Percentiles rank a stretch among this genome's conserved stretches.
Conservation (phyloP, 805 yeast genomes). For the Kluyveromyces dobzhanskii region DNA sequence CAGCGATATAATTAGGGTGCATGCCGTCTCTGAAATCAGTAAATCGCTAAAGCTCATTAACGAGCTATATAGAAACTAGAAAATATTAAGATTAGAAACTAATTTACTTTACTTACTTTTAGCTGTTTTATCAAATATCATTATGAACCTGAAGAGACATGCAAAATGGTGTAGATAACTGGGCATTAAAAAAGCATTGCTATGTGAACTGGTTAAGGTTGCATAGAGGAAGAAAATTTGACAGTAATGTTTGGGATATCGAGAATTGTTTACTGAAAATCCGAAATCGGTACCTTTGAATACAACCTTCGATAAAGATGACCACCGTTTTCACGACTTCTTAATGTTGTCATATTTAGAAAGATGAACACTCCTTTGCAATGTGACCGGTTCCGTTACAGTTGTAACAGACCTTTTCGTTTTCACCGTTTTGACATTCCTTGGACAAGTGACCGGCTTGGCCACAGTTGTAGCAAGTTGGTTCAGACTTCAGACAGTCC, state of each 20-base stretch:
- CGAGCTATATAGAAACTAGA: slow-evolving; percentile 33
- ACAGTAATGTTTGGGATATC: no score
- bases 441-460: slow-evolving; percentile 81
- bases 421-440: slow-evolving; percentile 59
- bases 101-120: no score
- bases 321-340: no score
- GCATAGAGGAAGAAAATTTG: no score
- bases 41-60: slow-evolving; percentile 59
- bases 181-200: no score
- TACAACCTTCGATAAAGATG: no score
- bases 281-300: no score
- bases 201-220: no score
- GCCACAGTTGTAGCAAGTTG: slow-evolving; percentile 91
- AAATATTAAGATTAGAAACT: background rate
- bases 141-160: no score
- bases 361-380: slow-evolving; percentile 60
- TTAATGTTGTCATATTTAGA: slow-evolving; percentile 2
- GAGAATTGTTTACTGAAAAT: no score
- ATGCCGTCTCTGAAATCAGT: slow-evolving; percentile 58
- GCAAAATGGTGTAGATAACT: no score
- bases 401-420: slow-evolving; percentile 41
- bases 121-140: no score
- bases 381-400: slow-evolving; percentile 69
- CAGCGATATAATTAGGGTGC: slow-evolving; percentile 80
- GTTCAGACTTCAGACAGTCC: slow-evolving; percentile 70